A percentile compares a stretch with the other conserved stretches of the same genome.
Conservation (phyloP, 1,139 yeast genomes). For the Scheffersomyces quercinus region DNA sequence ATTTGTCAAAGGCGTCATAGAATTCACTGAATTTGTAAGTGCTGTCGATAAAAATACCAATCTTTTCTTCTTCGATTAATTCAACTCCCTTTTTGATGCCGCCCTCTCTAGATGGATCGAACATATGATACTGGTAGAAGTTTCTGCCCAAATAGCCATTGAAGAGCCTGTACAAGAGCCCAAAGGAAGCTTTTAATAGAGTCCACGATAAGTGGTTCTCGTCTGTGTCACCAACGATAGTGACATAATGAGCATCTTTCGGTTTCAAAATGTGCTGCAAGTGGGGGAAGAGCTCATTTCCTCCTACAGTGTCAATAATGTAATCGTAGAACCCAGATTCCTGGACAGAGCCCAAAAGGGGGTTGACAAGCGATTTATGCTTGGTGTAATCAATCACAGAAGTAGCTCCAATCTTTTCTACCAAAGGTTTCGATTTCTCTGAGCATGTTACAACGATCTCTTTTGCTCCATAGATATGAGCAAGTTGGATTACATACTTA, state of each 20-base stretch:
- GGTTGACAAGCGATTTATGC: constrained; percentile 23
- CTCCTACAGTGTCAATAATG: constrained; percentile 34
- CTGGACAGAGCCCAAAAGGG: constrained; percentile 29
- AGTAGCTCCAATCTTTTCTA: constrained; percentile 53
- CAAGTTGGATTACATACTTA: constrained; percentile 55
- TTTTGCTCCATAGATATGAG: constrained; percentile 47
- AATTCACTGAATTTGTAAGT: constrained; percentile 50
- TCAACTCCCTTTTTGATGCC: constrained; percentile 28
- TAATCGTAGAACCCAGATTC: constrained; percentile 36
- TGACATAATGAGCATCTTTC: constrained; percentile 31
- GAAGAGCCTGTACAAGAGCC: constrained; percentile 7
- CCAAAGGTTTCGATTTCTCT: constrained; percentile 36
- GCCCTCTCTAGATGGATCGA: constrained; percentile 11
- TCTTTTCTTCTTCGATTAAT: constrained; percentile 40
- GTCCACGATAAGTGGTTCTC: constrained; percentile 23
- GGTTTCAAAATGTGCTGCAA: constrained; percentile 32
- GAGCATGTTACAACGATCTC: constrained; percentile 48
- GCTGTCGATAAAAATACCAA: constrained; percentile 54
- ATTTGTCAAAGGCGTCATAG: constrained; percentile 48
- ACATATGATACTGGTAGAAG: constrained; percentile 14
- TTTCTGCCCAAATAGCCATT: constrained; percentile 15
- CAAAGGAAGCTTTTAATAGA: constrained; percentile 6
- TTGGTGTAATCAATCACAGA: constrained; percentile 50
- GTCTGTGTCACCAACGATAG: constrained; percentile 52
- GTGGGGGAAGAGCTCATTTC: constrained; percentile 20